Conservation (phyloP, 2,329 filamentous ascomycete species). For the Fusarium gaditjirri region DNA sequence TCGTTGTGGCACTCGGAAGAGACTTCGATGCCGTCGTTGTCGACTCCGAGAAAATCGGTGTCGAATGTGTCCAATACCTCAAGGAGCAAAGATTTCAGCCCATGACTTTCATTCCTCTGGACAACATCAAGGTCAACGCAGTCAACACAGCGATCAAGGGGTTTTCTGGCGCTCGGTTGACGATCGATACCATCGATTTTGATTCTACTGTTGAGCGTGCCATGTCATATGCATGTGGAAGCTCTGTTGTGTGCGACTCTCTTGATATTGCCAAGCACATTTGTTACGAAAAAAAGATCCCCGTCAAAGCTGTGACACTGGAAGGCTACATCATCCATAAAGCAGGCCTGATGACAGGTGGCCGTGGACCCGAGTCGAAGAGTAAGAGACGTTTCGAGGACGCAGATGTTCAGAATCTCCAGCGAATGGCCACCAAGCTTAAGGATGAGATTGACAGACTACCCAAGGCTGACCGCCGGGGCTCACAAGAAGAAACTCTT, state of each 20-base stretch:
- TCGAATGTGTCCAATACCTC: constrained; percentile 93
- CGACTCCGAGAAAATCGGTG: constrained; percentile 92
- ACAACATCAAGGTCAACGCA: constrained; percentile 95
- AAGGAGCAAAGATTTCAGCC: constrained; percentile 88
- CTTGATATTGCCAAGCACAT: constrained; percentile 88
- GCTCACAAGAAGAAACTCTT: constrained; percentile 81
- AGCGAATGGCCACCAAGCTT: constrained; percentile 78
- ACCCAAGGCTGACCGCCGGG: constrained; percentile 80
- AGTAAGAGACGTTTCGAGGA: constrained; percentile 89
- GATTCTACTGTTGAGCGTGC: constrained; percentile 88
- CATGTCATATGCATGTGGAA: constrained; percentile 94
- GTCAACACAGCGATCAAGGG: constrained; percentile 92
- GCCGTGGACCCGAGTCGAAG: constrained; percentile 80
- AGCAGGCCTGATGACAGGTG: constrained; percentile 95
- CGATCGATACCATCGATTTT: constrained; percentile 96
- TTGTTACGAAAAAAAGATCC: constrained; percentile 84
- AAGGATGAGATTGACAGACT: constrained; percentile 82
- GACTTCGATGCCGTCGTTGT: constrained; percentile 96
- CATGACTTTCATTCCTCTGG: constrained; percentile 94
- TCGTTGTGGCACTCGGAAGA: constrained; percentile 89
- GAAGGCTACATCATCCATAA: constrained; percentile 98
- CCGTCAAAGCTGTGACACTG: constrained; percentile 92
- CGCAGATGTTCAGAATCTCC: constrained; percentile 86
- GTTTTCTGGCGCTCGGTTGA: constrained; percentile 84
- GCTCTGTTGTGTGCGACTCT: constrained; percentile 92